Conservation (phyloP, 768 basidiomycete genomes). For the Tylopilus balloui region DNA sequence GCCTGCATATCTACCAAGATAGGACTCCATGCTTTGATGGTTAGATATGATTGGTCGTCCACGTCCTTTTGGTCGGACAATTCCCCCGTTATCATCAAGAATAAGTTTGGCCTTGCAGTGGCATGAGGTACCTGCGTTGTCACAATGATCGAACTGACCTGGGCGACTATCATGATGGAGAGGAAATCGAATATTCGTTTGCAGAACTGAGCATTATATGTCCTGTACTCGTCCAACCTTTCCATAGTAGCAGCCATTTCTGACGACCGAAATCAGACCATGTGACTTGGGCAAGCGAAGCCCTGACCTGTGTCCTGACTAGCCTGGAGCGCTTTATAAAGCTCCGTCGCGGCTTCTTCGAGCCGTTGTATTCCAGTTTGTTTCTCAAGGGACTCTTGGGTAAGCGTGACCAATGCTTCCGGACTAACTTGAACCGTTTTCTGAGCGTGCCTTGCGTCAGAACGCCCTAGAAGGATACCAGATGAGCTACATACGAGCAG, state of each 20-base stretch:
- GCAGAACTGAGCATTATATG: slow-evolving; percentile 89
- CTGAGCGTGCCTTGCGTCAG: slow-evolving; percentile 36
- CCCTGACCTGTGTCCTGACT: slow-evolving; percentile 76
- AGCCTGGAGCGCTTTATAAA: slow-evolving; percentile 94
- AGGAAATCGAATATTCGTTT: slow-evolving; percentile 88
- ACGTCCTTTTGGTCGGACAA: slow-evolving; percentile 41
- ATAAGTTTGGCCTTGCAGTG: slow-evolving; percentile 58
- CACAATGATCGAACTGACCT: slow-evolving; percentile 45
- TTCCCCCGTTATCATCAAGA: slow-evolving; percentile 57
- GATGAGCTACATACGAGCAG: slow-evolving; percentile 55
- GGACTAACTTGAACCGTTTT: slow-evolving; percentile 93
- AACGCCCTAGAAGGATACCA: not conserved
- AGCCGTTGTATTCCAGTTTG: slow-evolving; percentile 67
- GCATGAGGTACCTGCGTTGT: slow-evolving; percentile 5
- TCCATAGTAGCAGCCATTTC: slow-evolving; percentile 99
- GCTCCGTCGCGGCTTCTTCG: slow-evolving; percentile 76
- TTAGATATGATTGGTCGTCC: slow-evolving; percentile 46
- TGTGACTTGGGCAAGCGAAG: not conserved
- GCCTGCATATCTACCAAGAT: slow-evolving; percentile 85
- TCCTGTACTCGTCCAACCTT: slow-evolving; percentile 83
- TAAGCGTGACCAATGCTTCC: slow-evolving; percentile 67
- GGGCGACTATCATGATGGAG: slow-evolving; percentile 86
- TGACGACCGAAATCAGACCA: slow-evolving; percentile 23
- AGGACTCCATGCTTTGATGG: slow-evolving; percentile 76
- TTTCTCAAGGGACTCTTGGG: slow-evolving; percentile 88